phyloP scores from a whole-genome alignment of 805 yeast genomes.

The Ogataea ramenticola region DNA sequence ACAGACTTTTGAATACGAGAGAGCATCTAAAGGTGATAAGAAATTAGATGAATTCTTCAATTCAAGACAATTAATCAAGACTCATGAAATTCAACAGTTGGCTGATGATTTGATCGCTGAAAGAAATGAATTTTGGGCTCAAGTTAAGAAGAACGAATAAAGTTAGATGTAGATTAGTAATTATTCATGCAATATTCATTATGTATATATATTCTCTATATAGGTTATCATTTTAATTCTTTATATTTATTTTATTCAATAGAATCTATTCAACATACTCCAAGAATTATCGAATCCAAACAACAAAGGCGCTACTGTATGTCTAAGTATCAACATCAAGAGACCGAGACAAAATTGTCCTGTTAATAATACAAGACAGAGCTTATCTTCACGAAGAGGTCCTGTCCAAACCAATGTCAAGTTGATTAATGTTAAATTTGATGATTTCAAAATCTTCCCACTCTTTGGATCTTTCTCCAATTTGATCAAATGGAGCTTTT shows the following conservation, averaged over 20 bases:
- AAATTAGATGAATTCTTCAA: conserved; percentile 64
- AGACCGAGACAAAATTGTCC: conserved; percentile 66
- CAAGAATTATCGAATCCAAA: conserved; percentile 83
- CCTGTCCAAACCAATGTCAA: conserved; percentile 80
- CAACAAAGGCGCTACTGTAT: conserved; percentile 74
- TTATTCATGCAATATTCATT: no score
- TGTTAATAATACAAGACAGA: conserved; percentile 53
- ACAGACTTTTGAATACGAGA: conserved; percentile 82
- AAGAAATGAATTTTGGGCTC: conserved; percentile 35
- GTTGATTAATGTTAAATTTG: conserved; percentile 86
- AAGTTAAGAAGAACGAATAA: neutral
- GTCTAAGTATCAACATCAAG: conserved; percentile 62
- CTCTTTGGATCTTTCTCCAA: conserved; percentile 23
- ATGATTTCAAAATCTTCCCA: conserved; percentile 35
- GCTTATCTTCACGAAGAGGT: conserved; percentile 76
- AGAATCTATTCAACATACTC: conserved; percentile 26
- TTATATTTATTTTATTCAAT: conserved; percentile 1
- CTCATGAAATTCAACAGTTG: conserved; percentile 63
- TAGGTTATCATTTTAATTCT: neutral
- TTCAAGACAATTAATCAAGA: conserved; percentile 56
- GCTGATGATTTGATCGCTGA: conserved; percentile 50
- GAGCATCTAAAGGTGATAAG: conserved; percentile 44
- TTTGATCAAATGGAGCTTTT: conserved; percentile 41
- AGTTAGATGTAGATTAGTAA: no score
- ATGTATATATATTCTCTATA: no score